phyloP scores from a whole-genome alignment of 768 basidiomycete species.

The Psilocybe subaeruginosa region DNA sequence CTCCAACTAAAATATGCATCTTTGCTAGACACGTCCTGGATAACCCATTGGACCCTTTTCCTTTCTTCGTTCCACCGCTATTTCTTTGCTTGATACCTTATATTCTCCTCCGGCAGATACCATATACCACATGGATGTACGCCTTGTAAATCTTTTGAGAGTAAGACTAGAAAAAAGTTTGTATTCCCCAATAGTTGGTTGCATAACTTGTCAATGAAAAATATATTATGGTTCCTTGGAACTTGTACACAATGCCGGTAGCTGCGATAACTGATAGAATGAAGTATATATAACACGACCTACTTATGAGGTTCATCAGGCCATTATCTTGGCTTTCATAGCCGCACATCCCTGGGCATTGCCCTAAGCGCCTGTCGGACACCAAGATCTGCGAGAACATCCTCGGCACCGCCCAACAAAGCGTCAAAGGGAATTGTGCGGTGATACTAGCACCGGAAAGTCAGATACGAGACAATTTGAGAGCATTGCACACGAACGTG shows the following conservation, averaged over 20 bases:
- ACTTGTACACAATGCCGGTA: neutral
- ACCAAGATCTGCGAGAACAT: constrained; percentile 74
- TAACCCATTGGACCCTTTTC: neutral
- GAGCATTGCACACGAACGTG: constrained; percentile 48
- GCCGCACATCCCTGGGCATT: constrained; percentile 67
- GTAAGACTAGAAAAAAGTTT: neutral
- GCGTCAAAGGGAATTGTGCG: constrained; percentile 71
- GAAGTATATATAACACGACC: neutral
- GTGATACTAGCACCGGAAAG: constrained; percentile 48
- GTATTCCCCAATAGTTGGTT: neutral
- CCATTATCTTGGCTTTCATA: constrained; percentile 35
- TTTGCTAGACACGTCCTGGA: constrained; percentile 1
- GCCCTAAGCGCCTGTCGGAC: constrained; percentile 72
- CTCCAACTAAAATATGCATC: neutral
- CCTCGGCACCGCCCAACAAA: constrained; percentile 68
- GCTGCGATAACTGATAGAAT: neutral
- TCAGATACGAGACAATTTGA: neutral
- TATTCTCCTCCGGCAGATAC: neutral
- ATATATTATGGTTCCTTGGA: neutral
- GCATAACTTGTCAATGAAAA: neutral
- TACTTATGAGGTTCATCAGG: no score
- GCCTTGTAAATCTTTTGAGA: neutral
- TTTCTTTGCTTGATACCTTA: neutral
- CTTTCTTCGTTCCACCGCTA: neutral
- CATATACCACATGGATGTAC: neutral